Evolutionary conservation across 192 early-diverging fungal genomes (phyloP).

Genomic region (Linnemannia elongata): DNA sequence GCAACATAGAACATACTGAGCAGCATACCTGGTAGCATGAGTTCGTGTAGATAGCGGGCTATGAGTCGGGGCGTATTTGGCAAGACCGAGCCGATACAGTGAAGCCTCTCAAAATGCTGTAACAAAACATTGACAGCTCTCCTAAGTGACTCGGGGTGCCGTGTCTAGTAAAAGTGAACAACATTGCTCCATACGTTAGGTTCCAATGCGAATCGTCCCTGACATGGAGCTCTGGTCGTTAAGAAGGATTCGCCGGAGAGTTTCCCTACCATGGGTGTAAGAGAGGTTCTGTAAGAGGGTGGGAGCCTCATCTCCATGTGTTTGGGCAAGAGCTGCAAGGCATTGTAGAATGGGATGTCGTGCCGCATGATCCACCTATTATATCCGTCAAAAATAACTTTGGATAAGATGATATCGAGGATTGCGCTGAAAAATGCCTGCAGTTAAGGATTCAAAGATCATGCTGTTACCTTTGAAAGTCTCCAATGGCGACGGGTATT

Average conservation of each 20-base stretch:
- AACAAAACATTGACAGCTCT: background rate
- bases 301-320: slow-evolving; percentile 11
- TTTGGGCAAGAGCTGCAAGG: slow-evolving; percentile 5
- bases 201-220: no score
- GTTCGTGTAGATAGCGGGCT: slow-evolving; percentile 33
- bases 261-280: background rate
- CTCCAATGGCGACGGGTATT: slow-evolving; percentile 34
- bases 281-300: background rate
- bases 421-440: no score
- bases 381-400: background rate
- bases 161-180: background rate
- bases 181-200: no score
- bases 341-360: slow-evolving; percentile 27
- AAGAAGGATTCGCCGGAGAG: background rate
- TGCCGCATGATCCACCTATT: slow-evolving; percentile 36
- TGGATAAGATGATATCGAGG: background rate
- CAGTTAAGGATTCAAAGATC: background rate
- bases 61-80: slow-evolving; percentile 32
- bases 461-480: slow-evolving; percentile 32
- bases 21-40: slow-evolving; percentile 45
- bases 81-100: background rate
- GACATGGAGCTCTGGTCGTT: no score
- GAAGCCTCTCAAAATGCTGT: background rate
- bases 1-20: background rate
- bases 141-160: background rate